Evolutionary conservation across 2,329 filamentous ascomycete genomes (phyloP), one percentile per base, ranked within the genome.

Genomic region (Pleurostoma richardsiae): DNA sequence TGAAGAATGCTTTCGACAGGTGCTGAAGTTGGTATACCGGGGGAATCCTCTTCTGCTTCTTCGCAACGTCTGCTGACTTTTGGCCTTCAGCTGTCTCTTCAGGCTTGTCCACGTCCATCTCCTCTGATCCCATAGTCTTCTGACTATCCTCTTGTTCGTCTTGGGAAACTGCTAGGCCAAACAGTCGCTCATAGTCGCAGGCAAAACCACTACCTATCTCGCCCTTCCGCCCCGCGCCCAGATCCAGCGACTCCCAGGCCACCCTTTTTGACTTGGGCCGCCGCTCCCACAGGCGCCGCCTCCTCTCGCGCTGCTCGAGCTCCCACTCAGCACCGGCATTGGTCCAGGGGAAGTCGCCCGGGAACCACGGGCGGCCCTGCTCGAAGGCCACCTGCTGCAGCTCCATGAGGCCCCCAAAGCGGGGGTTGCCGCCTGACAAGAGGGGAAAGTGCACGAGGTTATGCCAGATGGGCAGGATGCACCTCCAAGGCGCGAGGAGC

Each of bases 401-500:
- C 65, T 99, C 87, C 40, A 88, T 76, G 30, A 96, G 59, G 0
- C 94, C 92, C 2, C 88, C 92, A 55, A 95, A 90, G 28, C 85
- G 77, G 2, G 89, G 86, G 49, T 90, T 95, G 0, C 86, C 85
- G 6, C 90, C 90, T 1, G 83, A 86, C 0, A 83, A 86, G 1
- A 95, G 73, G 0, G 89, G 88, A 49, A 85, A 90, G 59, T 90
- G 90, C 68, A 95, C 85, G 10, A 97, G 68, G 41, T 82, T 83
- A 56, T 92, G 86, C 94, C 94, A 99, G 30, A 96, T 74, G 0
- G 89, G 82, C 33, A 82, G 73, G 33, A 97, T 86, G 56, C 88
- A 96, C 60, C 88, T 90, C 90, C 92, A 96, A 0, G 94, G 94
- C 3, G 94, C 76, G 28, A 97, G 73, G 2, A 97, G 63, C 0